Percentiles rank a stretch among this genome's conserved stretches.
These are phyloP conservation scores for Xylaria arbuscula DNA, from an alignment of 2,329 filamentous ascomycete species.

Conservation along the genomic window DNA sequence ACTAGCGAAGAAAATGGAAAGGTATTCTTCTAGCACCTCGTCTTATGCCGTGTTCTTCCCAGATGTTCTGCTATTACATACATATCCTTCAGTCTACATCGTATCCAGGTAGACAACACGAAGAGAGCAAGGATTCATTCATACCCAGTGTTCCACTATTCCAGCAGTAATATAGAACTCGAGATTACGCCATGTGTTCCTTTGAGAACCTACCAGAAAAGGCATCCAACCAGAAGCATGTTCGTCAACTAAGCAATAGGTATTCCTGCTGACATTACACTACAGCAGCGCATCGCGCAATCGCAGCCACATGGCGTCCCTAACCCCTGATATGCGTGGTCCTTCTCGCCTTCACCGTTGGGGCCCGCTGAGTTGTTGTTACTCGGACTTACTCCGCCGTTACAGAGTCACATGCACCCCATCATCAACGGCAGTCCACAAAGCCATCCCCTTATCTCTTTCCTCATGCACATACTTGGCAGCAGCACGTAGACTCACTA, in stretches of 20 bases:
- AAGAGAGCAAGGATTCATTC: background rate
- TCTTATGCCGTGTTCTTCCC: no score
- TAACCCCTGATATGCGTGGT: conserved; percentile 28
- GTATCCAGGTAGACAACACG: no score
- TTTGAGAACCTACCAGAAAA: background rate
- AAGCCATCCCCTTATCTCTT: conserved; percentile 3
- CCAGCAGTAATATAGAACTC: background rate
- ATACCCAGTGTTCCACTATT: background rate
- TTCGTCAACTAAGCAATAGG: background rate
- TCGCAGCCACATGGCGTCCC: conserved; percentile 30
- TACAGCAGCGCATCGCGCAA: conserved; percentile 4
- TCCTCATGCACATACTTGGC: background rate
- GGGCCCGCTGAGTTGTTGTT: background rate
- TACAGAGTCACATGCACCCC: conserved; percentile 19
- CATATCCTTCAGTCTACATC: no score
- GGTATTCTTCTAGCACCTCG: background rate
- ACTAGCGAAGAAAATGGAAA: background rate
- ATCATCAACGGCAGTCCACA: background rate
- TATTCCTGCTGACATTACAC: conserved; percentile 1
- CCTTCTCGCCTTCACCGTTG: conserved; percentile 16
- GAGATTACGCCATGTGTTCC: background rate
- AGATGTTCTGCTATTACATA: no score
- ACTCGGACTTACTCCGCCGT: background rate
- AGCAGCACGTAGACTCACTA: background rate
- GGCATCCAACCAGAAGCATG: background rate